phyloP scores from a whole-genome alignment of 164 flowering plant genomes.

The Vitis amurensis region DNA sequence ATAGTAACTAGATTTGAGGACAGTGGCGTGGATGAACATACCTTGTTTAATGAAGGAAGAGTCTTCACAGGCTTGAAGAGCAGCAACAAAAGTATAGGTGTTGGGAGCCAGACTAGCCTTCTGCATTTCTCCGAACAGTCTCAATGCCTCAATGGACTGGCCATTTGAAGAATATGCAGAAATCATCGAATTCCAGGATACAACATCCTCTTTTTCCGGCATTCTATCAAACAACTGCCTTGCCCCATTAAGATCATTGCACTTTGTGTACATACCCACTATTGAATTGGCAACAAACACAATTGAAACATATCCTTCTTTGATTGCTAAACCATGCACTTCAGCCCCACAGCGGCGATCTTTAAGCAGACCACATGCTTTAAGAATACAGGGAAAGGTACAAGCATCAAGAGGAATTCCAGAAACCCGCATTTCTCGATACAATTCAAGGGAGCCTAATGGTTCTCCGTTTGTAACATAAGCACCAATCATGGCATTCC shows the following conservation, averaged over 20 bases:
- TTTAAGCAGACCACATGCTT: slow-evolving; percentile 55
- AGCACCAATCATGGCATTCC: slow-evolving; percentile 89
- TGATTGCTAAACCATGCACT: slow-evolving; percentile 65
- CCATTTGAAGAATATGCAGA: slow-evolving; percentile 56
- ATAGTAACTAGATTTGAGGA: slow-evolving; percentile 42
- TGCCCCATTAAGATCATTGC: slow-evolving; percentile 43
- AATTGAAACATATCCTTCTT: slow-evolving; percentile 44
- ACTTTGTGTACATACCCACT: slow-evolving; percentile 75
- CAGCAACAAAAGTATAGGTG: slow-evolving; percentile 64
- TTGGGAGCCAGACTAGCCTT: slow-evolving; percentile 34
- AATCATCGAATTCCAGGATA: slow-evolving; percentile 81
- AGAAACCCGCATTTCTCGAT: slow-evolving; percentile 48
- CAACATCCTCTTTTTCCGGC: slow-evolving; percentile 50
- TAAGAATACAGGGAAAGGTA: slow-evolving; percentile 62
- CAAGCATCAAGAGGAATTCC: slow-evolving; percentile 54
- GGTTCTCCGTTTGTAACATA: slow-evolving; percentile 51
- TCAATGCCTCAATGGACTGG: slow-evolving; percentile 47
- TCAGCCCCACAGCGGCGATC: slow-evolving; percentile 46
- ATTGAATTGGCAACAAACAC: slow-evolving; percentile 68
- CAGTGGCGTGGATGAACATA: slow-evolving; percentile 69
- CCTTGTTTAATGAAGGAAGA: slow-evolving; percentile 37
- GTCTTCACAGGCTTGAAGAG: slow-evolving; percentile 71
- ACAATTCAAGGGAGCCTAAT: slow-evolving; percentile 50
- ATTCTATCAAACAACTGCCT: slow-evolving; percentile 45
- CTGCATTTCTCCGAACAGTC: slow-evolving; percentile 57